A percentile compares a stretch with the other conserved stretches of the same genome.
These are phyloP conservation scores for Zizania palustris DNA, from an alignment of 202 grass and related monocot genomes.

Conservation along the genomic window DNA sequence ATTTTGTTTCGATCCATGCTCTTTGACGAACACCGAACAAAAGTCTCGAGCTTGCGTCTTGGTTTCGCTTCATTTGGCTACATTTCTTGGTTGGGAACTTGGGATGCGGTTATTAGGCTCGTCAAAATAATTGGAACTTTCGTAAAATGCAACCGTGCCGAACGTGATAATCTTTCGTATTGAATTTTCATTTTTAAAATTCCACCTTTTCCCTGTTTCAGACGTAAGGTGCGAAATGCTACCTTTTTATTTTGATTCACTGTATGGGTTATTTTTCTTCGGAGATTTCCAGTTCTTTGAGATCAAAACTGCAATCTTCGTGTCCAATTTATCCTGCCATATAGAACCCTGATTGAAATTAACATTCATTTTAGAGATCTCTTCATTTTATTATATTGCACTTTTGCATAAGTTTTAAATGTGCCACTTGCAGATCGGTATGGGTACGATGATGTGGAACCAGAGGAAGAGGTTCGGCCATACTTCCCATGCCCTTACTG, in stretches of 20 bases:
- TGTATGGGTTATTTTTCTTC: not conserved
- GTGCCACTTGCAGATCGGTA: slow-evolving; percentile 31
- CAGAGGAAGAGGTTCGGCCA: slow-evolving; percentile 45
- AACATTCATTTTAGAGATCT: not conserved
- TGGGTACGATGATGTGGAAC: slow-evolving; percentile 49
- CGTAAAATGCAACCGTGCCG: not conserved
- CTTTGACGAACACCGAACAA: no score
- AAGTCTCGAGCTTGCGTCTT: not conserved
- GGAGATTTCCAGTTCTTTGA: not conserved
- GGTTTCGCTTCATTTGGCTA: no score
- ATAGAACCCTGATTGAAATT: not conserved
- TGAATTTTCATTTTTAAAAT: not conserved
- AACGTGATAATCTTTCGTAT: not conserved
- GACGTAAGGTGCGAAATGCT: not conserved
- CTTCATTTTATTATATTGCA: not conserved
- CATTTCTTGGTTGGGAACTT: no score
- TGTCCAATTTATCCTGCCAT: slow-evolving; percentile 2
- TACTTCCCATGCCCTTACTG: slow-evolving; percentile 58
- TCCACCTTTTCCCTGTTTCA: not conserved
- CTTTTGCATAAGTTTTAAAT: slow-evolving; percentile 9
- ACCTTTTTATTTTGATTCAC: not conserved
- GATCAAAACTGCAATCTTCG: not conserved
- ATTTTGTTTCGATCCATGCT: no score
- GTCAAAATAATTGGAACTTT: not conserved
- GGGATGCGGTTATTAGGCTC: not conserved